Conservation (phyloP, 78 protist species). For the Polysphondylium violaceum region DNA sequence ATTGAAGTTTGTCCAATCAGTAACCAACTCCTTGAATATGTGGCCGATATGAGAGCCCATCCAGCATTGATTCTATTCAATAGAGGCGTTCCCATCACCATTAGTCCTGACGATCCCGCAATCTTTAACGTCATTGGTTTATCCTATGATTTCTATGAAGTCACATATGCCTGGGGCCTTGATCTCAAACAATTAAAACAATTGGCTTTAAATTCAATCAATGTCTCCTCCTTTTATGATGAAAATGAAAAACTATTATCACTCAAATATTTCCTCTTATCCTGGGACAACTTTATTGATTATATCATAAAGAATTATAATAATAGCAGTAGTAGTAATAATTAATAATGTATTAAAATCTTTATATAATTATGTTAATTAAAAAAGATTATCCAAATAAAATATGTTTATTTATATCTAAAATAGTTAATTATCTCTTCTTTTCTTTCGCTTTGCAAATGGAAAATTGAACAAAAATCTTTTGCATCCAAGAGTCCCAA, state of each 20-base stretch:
- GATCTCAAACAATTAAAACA: conserved; percentile 49
- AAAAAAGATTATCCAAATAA: too few species aligned
- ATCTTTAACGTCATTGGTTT: conserved; percentile 54
- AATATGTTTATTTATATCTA: too few species aligned
- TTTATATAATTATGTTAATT: too few species aligned
- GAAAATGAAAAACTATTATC: conserved; percentile 1
- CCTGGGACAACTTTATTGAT: conserved; percentile 30
- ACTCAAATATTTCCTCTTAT: background rate
- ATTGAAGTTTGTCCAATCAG: conserved; percentile 88
- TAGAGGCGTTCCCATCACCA: conserved; percentile 66
- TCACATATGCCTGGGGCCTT: conserved; percentile 31
- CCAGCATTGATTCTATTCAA: conserved; percentile 62
- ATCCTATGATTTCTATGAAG: conserved; percentile 67
- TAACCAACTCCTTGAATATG: conserved; percentile 83
- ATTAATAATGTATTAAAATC: too few species aligned
- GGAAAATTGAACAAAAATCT: too few species aligned
- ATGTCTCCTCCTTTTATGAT: conserved; percentile 1
- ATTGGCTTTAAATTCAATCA: conserved; percentile 44
- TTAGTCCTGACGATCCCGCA: conserved; percentile 79
- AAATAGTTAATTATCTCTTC: too few species aligned
- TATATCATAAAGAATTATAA: conserved; percentile 4
- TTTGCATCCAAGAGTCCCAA: too few species aligned
- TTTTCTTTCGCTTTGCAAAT: too few species aligned
- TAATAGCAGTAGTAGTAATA: too few species aligned
- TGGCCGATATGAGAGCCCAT: conserved; percentile 71